phyloP scores from a whole-genome alignment of 164 flowering plant genomes.

The Stephania japonica region DNA sequence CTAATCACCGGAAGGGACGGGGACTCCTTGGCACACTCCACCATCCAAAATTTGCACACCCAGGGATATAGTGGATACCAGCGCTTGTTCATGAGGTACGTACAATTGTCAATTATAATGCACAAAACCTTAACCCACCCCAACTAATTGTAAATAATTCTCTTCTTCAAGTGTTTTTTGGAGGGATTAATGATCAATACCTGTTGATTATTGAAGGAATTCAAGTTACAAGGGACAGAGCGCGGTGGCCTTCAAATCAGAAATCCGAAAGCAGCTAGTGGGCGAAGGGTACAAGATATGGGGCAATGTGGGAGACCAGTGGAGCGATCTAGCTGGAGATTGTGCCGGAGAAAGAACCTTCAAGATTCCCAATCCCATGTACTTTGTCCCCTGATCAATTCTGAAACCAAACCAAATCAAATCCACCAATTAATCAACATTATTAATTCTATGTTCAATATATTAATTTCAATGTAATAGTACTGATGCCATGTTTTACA shows the following conservation, averaged over 20 bases:
- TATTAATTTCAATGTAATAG: no score
- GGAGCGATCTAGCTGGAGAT: constrained; percentile 81
- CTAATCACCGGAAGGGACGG: constrained; percentile 69
- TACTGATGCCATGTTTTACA: neutral
- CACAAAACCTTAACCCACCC: no score
- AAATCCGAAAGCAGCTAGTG: constrained; percentile 37
- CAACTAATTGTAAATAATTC: no score
- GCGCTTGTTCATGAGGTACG: constrained; percentile 70
- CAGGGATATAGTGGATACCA: constrained; percentile 78
- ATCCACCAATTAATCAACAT: neutral
- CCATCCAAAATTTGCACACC: constrained; percentile 39
- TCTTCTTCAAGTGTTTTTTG: neutral
- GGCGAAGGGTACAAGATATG: constrained; percentile 66
- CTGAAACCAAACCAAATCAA: neutral
- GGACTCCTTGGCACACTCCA: constrained; percentile 45
- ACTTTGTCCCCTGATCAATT: constrained; percentile 55
- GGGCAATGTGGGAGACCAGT: constrained; percentile 90
- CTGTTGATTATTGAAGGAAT: constrained; percentile 25
- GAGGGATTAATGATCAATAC: neutral
- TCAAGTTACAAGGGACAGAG: constrained; percentile 43
- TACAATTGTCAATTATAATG: constrained; percentile 16
- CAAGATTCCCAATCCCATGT: constrained; percentile 89
- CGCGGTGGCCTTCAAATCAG: constrained; percentile 56
- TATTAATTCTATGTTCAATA: neutral
- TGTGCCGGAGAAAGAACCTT: constrained; percentile 62